phyloP scores from a whole-genome alignment of 768 basidiomycete genomes.

The Suillus spraguei region DNA sequence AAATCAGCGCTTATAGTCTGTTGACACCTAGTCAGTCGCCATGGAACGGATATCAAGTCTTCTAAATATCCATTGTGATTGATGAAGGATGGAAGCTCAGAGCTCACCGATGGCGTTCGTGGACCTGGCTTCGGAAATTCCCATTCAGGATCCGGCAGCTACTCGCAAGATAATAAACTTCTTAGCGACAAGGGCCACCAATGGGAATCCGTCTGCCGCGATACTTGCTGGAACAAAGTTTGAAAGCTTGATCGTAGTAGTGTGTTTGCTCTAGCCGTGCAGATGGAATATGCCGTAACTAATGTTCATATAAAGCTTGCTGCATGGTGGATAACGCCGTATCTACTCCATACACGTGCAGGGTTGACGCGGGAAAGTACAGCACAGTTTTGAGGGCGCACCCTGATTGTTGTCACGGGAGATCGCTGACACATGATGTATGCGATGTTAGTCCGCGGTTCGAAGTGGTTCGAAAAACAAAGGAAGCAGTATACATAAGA shows the following conservation, averaged over 20 bases:
- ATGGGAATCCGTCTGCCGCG: not conserved
- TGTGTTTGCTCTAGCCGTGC: not conserved
- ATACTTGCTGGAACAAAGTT: not conserved
- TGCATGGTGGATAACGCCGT: not conserved
- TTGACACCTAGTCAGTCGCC: conserved; percentile 1
- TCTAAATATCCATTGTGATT: conserved; percentile 6
- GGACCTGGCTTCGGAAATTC: not conserved
- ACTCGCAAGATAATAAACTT: not conserved
- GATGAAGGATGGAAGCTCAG: conserved; percentile 3
- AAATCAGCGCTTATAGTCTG: conserved; percentile 3
- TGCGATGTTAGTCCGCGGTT: not conserved
- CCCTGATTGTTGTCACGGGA: conserved; percentile 6
- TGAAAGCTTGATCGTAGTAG: not conserved
- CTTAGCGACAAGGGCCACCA: not conserved
- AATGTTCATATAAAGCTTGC: not conserved
- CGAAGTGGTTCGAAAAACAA: conserved; percentile 6
- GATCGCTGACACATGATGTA: not conserved
- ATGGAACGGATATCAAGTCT: conserved; percentile 6
- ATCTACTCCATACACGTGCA: conserved; percentile 8
- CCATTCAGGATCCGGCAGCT: not conserved
- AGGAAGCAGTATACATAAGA: conserved; percentile 3
- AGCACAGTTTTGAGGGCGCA: conserved; percentile 1
- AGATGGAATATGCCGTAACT: conserved; percentile 1
- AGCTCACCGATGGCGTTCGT: not conserved
- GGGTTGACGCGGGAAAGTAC: not conserved